Evolutionary conservation across 768 basidiomycete species (phyloP).

Genomic region (Mycena galopus): DNA sequence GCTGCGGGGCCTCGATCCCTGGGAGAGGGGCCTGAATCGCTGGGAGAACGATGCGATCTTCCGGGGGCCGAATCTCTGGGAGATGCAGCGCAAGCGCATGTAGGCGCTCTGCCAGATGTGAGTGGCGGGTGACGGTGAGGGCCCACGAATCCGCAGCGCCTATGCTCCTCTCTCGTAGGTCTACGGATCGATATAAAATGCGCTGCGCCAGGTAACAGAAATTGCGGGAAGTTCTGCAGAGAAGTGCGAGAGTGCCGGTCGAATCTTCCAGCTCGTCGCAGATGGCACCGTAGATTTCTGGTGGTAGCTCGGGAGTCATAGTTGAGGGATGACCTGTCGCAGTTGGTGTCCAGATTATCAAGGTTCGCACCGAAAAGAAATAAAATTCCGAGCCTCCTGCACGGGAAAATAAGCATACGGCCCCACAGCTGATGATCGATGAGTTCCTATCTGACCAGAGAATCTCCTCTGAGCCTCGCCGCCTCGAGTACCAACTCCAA

Average conservation of each 20-base stretch:
- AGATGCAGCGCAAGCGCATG: neutral
- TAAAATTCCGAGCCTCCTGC: too few relatives aligned
- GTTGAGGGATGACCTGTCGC: neutral
- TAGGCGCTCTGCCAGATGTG: conserved; percentile 19
- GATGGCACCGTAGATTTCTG: conserved; percentile 13
- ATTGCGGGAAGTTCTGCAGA: conserved; percentile 3
- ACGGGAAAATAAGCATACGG: too few relatives aligned
- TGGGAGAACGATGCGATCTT: too few relatives aligned
- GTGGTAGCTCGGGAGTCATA: neutral
- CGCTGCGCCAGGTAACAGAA: neutral
- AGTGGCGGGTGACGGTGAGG: neutral
- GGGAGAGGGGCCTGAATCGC: too few relatives aligned
- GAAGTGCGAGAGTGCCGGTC: neutral
- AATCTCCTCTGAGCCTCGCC: too few relatives aligned
- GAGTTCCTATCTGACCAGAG: too few relatives aligned
- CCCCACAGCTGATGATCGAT: too few relatives aligned
- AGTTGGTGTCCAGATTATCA: too few relatives aligned
- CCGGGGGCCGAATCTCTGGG: neutral
- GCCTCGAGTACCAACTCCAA: too few relatives aligned
- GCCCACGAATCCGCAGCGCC: conserved; percentile 9
- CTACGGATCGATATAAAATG: conserved; percentile 1
- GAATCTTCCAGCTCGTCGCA: neutral
- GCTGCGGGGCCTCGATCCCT: too few relatives aligned
- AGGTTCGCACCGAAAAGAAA: too few relatives aligned
- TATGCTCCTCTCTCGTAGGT: neutral